Evolutionary conservation across 1,139 yeast genomes (phyloP).

Genomic region (Candida tetrigidarum): DNA sequence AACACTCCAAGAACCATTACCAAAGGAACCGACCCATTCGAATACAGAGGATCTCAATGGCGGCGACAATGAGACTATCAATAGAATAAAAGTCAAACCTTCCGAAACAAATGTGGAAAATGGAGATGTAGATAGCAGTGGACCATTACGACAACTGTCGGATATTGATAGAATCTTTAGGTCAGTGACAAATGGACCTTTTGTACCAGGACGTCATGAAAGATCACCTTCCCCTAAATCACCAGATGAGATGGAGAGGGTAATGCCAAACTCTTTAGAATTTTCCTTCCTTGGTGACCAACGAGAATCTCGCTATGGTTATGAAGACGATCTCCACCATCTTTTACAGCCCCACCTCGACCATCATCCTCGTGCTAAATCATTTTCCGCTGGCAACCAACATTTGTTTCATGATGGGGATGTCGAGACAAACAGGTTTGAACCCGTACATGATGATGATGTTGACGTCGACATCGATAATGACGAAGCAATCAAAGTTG

Average conservation of each 20-base stretch:
- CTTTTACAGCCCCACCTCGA: background rate
- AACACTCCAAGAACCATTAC: background rate
- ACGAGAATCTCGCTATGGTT: conserved; percentile 32
- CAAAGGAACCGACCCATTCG: background rate
- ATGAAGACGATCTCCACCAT: conserved; percentile 19
- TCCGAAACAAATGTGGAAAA: background rate
- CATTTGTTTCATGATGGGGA: conserved; percentile 12
- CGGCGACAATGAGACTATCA: background rate
- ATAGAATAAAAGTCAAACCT: background rate
- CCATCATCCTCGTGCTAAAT: conserved; percentile 10
- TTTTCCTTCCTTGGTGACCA: conserved; percentile 29
- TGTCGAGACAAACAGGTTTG: conserved; percentile 9
- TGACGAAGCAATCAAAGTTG: conserved; percentile 1
- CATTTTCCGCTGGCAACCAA: conserved; percentile 8
- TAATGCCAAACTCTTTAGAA: conserved; percentile 33
- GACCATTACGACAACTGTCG: conserved; percentile 11
- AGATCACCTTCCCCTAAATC: conserved; percentile 8
- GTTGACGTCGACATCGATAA: background rate
- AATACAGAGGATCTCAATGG: background rate
- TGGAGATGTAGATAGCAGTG: background rate
- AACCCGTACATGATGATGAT: too few relatives aligned
- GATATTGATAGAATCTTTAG: conserved; percentile 10
- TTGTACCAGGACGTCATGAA: background rate
- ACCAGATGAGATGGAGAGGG: conserved; percentile 23
- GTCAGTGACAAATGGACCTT: conserved; percentile 10